Evolutionary conservation across 345 rosid species (phyloP), one percentile per base, ranked within the genome.

Genomic region (Punica granatum): DNA sequence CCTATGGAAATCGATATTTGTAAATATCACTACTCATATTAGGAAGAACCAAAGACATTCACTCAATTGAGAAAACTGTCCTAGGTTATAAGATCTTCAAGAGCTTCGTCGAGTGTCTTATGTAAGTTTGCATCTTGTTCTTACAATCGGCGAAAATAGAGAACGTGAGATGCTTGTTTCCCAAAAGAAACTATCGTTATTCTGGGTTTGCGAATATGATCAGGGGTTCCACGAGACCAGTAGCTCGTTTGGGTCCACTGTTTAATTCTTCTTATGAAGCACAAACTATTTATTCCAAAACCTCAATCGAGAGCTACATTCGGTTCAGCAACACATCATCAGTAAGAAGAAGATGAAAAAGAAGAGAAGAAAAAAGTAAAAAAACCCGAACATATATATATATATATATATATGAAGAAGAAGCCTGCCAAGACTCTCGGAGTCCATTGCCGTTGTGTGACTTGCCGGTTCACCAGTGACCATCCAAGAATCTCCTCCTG

Each of bases 381-480:
- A n/a, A 10, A n/a, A 51, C 58, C 58, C 23, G 58, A 51, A 23
- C 28, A 46, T n/a, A n/a, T n/a, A n/a, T n/a, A n/a, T n/a, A n/a
- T n/a, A n/a, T n/a, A n/a, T n/a, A n/a, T n/a, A n/a, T n/a, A n/a
- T 4, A 2, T n/a, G 18, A 56, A 12, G 61, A 56, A 56, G 61
- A 68, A 58, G 71, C 37, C 65, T 39, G 62, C 46, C 16, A n/a
- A 32, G 41, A 68, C 70, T 68, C 64, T 60, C 71, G 33, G 87
- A 84, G 88, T 73, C 82, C 42, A 53, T 70, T 67, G 89, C 92
- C 87, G 79, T 76, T 84, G 33, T 61, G 84, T 87, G 92, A 87
- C 92, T 87, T 87, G 92, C 92, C 92, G 87, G 84, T 82, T 71
- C 69, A 82, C 84, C 75, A 35, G 68, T 77, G 73, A 68, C 67